These are phyloP conservation scores for Cryphonectria parasitica DNA, from an alignment of 2,329 filamentous ascomycete species.

Conservation along the genomic window DNA sequence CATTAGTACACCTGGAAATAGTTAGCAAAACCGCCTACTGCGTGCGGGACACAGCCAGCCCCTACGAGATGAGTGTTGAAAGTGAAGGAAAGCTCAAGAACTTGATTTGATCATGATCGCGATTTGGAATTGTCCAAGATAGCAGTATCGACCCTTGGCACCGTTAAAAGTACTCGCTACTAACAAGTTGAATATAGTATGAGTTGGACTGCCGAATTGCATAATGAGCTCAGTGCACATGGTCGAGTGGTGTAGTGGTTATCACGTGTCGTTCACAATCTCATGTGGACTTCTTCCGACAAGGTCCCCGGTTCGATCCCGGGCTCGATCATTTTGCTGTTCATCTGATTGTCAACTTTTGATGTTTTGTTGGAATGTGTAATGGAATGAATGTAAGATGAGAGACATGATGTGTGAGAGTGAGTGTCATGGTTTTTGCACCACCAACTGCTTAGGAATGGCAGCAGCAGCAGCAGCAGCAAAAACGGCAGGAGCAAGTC, in stretches of 20 bases:
- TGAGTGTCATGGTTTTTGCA: not conserved
- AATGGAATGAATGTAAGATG: not conserved
- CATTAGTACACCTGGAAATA: too few relatives aligned
- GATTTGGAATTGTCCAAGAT: too few relatives aligned
- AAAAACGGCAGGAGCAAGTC: too few relatives aligned
- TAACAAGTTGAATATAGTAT: too few relatives aligned
- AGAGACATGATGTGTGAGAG: not conserved
- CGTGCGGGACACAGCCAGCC: too few relatives aligned
- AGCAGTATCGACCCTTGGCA: too few relatives aligned
- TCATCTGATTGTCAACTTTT: not conserved
- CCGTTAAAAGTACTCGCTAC: too few relatives aligned
- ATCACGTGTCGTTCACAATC: conserved; percentile 26
- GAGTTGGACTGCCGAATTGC: too few relatives aligned
- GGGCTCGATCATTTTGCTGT: conserved; percentile 10
- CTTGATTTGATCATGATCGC: too few relatives aligned
- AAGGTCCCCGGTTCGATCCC: conserved; percentile 27
- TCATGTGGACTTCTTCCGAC: conserved; percentile 9
- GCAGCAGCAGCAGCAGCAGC: not conserved
- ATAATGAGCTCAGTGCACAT: not conserved
- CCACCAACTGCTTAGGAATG: not conserved
- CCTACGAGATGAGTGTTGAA: too few relatives aligned
- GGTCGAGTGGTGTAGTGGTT: conserved; percentile 23
- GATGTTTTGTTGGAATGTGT: not conserved
- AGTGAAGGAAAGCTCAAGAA: too few relatives aligned
- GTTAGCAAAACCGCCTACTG: too few relatives aligned